Evolutionary conservation across 2,329 filamentous ascomycete genomes (phyloP).

Genomic region (Aspergillus fischeri): DNA sequence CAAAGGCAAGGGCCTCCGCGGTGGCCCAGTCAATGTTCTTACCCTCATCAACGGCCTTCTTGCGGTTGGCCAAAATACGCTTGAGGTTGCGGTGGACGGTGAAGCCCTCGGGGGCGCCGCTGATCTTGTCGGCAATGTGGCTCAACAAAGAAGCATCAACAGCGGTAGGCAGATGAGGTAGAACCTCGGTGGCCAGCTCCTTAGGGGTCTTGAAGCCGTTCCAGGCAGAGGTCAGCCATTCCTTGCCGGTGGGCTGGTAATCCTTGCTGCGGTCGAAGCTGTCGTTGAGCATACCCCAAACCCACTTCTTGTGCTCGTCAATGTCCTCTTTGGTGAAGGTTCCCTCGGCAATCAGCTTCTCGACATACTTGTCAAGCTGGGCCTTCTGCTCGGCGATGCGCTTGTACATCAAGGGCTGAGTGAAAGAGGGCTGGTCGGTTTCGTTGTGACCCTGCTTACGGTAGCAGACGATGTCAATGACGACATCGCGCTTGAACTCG

Average conservation of each 20-base stretch:
- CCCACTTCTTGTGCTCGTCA: slow-evolving; percentile 99
- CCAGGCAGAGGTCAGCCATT: slow-evolving; percentile 98
- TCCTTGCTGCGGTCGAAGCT: slow-evolving; percentile 97
- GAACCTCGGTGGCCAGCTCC: slow-evolving; percentile 87
- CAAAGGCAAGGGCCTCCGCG: slow-evolving; percentile 92
- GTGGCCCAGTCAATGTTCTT: slow-evolving; percentile 97
- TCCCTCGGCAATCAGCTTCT: slow-evolving; percentile 85
- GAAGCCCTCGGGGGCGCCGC: slow-evolving; percentile 77
- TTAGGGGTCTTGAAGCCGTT: slow-evolving; percentile 99
- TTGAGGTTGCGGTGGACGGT: slow-evolving; percentile 91
- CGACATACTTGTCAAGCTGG: slow-evolving; percentile 85
- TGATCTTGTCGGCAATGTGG: slow-evolving; percentile 78
- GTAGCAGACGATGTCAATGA: slow-evolving; percentile 98
- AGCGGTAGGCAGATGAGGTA: slow-evolving; percentile 85
- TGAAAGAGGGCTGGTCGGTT: slow-evolving; percentile 98
- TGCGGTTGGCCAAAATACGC: slow-evolving; percentile 84
- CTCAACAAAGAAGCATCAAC: slow-evolving; percentile 69
- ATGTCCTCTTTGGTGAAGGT: slow-evolving; percentile 97
- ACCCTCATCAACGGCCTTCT: slow-evolving; percentile 88
- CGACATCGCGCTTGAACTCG: slow-evolving; percentile 96
- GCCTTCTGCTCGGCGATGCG: slow-evolving; percentile 79
- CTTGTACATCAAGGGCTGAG: slow-evolving; percentile 99
- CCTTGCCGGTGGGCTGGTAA: slow-evolving; percentile 91
- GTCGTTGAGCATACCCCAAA: slow-evolving; percentile 98
- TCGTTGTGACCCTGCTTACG: slow-evolving; percentile 99